A percentile compares a stretch with the other conserved stretches of the same genome.
Conservation (phyloP, 192 early-diverging fungal genomes). For the Podila clonocystis region DNA sequence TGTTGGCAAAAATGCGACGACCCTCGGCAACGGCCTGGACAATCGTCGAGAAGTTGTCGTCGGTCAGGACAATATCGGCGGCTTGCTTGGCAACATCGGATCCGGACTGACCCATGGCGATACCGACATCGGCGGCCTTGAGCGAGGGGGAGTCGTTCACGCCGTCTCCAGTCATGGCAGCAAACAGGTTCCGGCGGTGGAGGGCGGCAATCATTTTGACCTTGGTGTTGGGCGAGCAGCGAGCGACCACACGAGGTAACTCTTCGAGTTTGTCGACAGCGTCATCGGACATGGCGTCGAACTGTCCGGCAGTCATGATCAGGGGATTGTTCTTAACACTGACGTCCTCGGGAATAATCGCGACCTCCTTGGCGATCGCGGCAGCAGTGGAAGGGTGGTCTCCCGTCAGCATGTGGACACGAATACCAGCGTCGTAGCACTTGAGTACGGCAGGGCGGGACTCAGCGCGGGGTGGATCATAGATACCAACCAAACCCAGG, state of each 20-base stretch:
- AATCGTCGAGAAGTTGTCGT: slow-evolving; percentile 87
- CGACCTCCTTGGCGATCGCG: slow-evolving; percentile 83
- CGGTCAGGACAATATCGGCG: slow-evolving; percentile 87
- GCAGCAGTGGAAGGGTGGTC: slow-evolving; percentile 91
- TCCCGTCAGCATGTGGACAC: slow-evolving; percentile 95
- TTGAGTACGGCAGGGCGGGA: slow-evolving; percentile 70
- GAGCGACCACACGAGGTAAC: slow-evolving; percentile 93
- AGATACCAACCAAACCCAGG: slow-evolving; percentile 90
- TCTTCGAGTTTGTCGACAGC: slow-evolving; percentile 78
- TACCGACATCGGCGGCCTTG: slow-evolving; percentile 78
- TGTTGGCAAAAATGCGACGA: slow-evolving; percentile 82
- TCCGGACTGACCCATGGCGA: slow-evolving; percentile 90
- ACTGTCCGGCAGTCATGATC: slow-evolving; percentile 86
- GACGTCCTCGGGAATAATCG: slow-evolving; percentile 48
- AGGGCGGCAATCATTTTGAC: slow-evolving; percentile 95
- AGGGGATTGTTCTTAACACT: slow-evolving; percentile 50
- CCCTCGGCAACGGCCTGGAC: slow-evolving; percentile 81
- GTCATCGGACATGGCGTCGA: slow-evolving; percentile 85
- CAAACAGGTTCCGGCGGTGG: slow-evolving; percentile 74
- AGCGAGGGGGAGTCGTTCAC: slow-evolving; percentile 80
- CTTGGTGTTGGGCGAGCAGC: slow-evolving; percentile 93
- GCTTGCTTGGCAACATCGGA: slow-evolving; percentile 95
- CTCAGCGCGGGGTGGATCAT: slow-evolving; percentile 87
- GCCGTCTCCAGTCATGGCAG: slow-evolving; percentile 90
- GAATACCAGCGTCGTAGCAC: slow-evolving; percentile 89